Evolutionary conservation across 1,139 yeast genomes (phyloP).

Genomic region (Geotrichum fermentans): DNA sequence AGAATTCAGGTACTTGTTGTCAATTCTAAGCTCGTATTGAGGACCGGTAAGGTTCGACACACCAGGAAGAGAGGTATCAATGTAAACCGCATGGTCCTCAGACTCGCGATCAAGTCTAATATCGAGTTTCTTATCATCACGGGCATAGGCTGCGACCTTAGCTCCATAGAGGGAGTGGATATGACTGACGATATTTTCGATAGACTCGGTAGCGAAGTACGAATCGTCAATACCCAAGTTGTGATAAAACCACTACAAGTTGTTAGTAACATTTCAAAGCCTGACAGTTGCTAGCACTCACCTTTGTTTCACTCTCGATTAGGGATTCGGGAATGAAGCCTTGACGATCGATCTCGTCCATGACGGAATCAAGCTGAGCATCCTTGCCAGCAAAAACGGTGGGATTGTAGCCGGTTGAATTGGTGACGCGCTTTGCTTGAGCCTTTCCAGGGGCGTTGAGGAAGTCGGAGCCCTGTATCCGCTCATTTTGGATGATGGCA

Average conservation of each 20-base stretch:
- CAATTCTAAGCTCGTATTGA: slow-evolving; percentile 54
- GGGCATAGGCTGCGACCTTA: slow-evolving; percentile 80
- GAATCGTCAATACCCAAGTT: slow-evolving; percentile 83
- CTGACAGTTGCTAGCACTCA: slow-evolving; percentile 21
- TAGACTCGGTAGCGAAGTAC: slow-evolving; percentile 81
- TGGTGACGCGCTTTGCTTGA: slow-evolving; percentile 16
- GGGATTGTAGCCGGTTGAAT: slow-evolving; percentile 57
- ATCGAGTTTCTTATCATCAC: slow-evolving; percentile 51
- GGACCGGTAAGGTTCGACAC: slow-evolving; percentile 39
- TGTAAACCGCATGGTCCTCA: slow-evolving; percentile 86
- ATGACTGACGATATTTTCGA: slow-evolving; percentile 75
- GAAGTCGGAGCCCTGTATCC: background rate
- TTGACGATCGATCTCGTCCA: slow-evolving; percentile 72
- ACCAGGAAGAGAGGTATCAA: slow-evolving; percentile 59
- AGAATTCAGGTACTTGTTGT: slow-evolving; percentile 69
- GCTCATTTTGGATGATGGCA: background rate
- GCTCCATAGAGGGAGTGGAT: slow-evolving; percentile 85
- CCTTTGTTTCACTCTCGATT: slow-evolving; percentile 74
- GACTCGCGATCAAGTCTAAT: slow-evolving; percentile 72
- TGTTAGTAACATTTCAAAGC: background rate
- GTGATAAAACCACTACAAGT: slow-evolving; percentile 74
- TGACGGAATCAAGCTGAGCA: slow-evolving; percentile 72
- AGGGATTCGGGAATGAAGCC: slow-evolving; percentile 87
- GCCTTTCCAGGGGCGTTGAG: slow-evolving; percentile 14
- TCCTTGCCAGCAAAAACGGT: slow-evolving; percentile 77